Conservation (phyloP, 192 early-diverging fungal genomes). For the Coemansia asiatica region DNA sequence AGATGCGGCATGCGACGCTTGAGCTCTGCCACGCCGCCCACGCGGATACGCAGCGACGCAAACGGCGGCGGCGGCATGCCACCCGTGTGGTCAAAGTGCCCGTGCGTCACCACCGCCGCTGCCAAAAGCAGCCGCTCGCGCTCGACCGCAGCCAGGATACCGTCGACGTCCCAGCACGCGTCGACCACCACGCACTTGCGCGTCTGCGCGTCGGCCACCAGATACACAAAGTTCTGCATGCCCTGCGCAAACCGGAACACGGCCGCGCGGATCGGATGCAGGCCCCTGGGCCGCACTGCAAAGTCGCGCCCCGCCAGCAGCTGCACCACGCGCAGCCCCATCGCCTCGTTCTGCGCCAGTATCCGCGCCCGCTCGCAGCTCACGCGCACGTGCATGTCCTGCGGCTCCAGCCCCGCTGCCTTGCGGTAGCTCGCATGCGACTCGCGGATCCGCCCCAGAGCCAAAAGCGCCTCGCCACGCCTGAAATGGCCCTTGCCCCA, state of each 20-base stretch:
- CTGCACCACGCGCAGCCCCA: constrained; percentile 66
- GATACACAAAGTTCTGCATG: constrained; percentile 87
- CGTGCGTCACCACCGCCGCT: constrained; percentile 75
- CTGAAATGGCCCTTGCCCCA: constrained; percentile 67
- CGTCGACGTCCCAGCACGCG: constrained; percentile 94
- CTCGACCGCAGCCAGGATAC: constrained; percentile 64
- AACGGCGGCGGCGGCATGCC: constrained; percentile 86
- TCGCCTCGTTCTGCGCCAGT: constrained; percentile 57
- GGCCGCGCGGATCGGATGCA: constrained; percentile 71
- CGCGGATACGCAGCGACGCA: constrained; percentile 73
- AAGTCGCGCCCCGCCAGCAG: constrained; percentile 73
- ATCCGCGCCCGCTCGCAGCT: constrained; percentile 59
- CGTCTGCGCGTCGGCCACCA: constrained; percentile 68
- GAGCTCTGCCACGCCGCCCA: constrained; percentile 74
- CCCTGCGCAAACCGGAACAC: constrained; percentile 76
- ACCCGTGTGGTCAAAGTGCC: constrained; percentile 86
- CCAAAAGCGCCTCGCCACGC: constrained; percentile 59
- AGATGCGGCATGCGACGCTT: constrained; percentile 73
- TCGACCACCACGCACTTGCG: constrained; percentile 81
- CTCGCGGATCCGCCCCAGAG: constrained; percentile 54
- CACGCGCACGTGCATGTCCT: constrained; percentile 54
- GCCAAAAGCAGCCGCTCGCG: constrained; percentile 66
- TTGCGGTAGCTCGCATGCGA: constrained; percentile 51
- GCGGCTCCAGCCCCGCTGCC: constrained; percentile 55
- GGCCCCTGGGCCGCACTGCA: constrained; percentile 52